These are phyloP conservation scores for Sphaerosporella brunnea DNA, from an alignment of 495 filamentous ascomycete species.

Conservation along the genomic window DNA sequence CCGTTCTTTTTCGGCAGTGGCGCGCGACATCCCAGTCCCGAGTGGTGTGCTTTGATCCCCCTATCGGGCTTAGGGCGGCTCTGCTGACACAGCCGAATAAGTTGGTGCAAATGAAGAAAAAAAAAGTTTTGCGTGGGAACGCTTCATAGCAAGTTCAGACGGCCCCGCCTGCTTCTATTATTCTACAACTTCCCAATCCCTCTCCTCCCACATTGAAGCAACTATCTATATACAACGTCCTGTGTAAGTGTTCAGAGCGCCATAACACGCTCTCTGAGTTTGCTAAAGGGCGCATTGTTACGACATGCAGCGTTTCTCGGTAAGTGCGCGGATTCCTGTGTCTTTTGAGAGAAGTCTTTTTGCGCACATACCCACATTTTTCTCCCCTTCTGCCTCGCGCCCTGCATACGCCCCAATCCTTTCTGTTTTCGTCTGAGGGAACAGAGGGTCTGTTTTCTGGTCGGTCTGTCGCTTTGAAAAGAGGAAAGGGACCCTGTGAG, in stretches of 20 bases:
- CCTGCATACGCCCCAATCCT: slow-evolving; percentile 3
- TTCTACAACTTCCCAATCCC: not conserved
- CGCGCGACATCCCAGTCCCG: too few species aligned
- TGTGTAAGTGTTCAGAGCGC: slow-evolving; percentile 5
- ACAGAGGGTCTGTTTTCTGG: too few species aligned
- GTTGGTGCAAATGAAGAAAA: not conserved
- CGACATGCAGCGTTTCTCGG: slow-evolving; percentile 27
- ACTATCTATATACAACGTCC: not conserved
- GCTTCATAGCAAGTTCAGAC: not conserved
- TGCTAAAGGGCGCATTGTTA: not conserved
- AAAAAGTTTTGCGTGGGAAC: not conserved
- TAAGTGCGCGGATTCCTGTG: slow-evolving; percentile 10
- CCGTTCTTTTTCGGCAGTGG: too few species aligned
- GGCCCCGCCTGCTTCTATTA: not conserved
- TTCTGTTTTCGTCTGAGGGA: too few species aligned
- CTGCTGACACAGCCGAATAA: slow-evolving; percentile 5
- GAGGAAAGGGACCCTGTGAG: too few species aligned
- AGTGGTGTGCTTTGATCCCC: not conserved
- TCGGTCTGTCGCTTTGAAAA: too few species aligned
- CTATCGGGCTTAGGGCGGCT: slow-evolving; percentile 1
- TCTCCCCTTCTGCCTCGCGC: slow-evolving; percentile 7
- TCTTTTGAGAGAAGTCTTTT: slow-evolving; percentile 6
- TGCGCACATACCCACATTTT: slow-evolving; percentile 1
- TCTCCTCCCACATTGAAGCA: not conserved
- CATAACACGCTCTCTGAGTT: not conserved